phyloP scores from a whole-genome alignment of 192 early-diverging fungal genomes.

The Coemansia sp. region DNA sequence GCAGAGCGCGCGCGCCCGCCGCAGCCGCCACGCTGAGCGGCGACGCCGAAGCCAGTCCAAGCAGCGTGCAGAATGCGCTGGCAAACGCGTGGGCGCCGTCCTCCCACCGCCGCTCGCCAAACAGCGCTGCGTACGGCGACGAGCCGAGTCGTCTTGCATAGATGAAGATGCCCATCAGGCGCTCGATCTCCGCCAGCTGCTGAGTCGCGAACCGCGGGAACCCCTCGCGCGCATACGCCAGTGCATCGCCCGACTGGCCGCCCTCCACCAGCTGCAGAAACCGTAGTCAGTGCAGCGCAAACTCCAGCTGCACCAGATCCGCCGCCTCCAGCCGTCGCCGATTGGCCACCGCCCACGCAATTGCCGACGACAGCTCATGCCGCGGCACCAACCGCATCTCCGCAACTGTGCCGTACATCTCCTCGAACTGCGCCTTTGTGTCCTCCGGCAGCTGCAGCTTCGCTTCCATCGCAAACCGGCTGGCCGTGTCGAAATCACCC shows the following conservation, averaged over 20 bases:
- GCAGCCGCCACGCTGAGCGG: conserved; percentile 55
- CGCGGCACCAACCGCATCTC: conserved; percentile 52
- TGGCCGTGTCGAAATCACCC: conserved; percentile 82
- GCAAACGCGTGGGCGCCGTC: conserved; percentile 29
- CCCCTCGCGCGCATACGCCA: conserved; percentile 71
- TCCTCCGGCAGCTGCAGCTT: conserved; percentile 46
- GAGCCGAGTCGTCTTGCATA: conserved; percentile 63
- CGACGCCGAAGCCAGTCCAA: conserved; percentile 28
- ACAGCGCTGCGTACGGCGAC: conserved; percentile 67
- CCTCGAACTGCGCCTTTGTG: conserved; percentile 67
- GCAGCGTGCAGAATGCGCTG: conserved; percentile 34
- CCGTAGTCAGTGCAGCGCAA: conserved; percentile 76
- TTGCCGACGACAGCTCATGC: conserved; percentile 63
- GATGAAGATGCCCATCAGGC: conserved; percentile 61
- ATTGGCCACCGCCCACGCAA: conserved; percentile 74
- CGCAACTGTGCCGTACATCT: conserved; percentile 78
- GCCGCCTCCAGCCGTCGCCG: conserved; percentile 57
- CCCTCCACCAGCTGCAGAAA: conserved; percentile 74
- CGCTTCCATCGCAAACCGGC: conserved; percentile 54
- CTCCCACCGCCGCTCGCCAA: conserved; percentile 34
- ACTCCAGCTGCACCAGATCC: conserved; percentile 73
- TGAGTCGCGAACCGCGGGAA: conserved; percentile 62
- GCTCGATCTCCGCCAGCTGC: conserved; percentile 44
- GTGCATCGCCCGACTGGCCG: conserved; percentile 57
- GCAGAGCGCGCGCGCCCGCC: conserved; percentile 87